Base-by-base conservation (phyloP, 192 early-diverging fungal species). In the Backusella tarrabulga region DNA sequence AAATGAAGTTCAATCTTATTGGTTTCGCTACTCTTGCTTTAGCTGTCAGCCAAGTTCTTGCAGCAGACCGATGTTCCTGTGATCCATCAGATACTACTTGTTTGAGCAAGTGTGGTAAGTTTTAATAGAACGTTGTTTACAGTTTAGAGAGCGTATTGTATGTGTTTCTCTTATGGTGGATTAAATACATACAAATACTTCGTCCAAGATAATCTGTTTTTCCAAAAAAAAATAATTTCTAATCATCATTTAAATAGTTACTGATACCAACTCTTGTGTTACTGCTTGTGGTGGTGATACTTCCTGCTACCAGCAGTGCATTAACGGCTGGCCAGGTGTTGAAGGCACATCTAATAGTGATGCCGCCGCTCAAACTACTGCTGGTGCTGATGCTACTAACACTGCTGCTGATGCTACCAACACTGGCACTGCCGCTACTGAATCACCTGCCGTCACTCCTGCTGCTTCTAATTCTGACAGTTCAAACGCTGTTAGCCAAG, bases 81-180 rank as follows among this genome's bases (percentile, higher is more conserved):
- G 14, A 26, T 19, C 23, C 71, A 11, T 32, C 44, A 44, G 71
- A 72, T 32, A 40, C 40, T 9, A 72, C 40, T 29, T 72, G 71
- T 29, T 26, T 72, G 7, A 34, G 29, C 42, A 72, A 72, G 42
- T 72, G 71, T 72, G 71, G 71, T 72, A 72, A 72, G 26, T 72
- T 63, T 63, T 26, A 12, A 29, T 63, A 29, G 21, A 26, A 9
- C 3, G 5, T 60, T 60, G 21, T 26, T 23, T 60, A 26, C 7
- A 23, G 7, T 60, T 60, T 60, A 8, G 8, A 12, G 21, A 23
- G 0, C 17, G 54, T 60, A 26, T 63, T 3, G 8, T 26, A 12
- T 63, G 23, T 63, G 11, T 29, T 14, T 63, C 8, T 26, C 23
- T 60, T 12, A 26, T 54, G 19, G n/a, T 7, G 21, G 26, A 6